phyloP scores from a whole-genome alignment of 2,329 filamentous ascomycete genomes.

The Clarireedia paspali region DNA sequence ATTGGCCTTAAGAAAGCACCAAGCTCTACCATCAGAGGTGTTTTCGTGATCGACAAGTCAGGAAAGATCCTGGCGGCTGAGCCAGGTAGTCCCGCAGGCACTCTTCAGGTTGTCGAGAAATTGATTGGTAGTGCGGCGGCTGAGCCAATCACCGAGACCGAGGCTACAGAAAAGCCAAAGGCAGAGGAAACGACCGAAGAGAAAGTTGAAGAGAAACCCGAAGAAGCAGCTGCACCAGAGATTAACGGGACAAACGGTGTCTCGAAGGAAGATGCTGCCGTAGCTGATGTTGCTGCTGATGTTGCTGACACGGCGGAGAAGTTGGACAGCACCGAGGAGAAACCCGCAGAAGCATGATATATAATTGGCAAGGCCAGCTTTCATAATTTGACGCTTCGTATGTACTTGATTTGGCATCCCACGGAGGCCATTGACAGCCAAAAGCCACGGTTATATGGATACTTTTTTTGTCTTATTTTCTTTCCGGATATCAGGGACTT shows the following conservation, averaged over 20 bases:
- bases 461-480: neutral
- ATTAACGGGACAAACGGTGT: constrained; percentile 17
- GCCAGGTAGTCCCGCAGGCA: constrained; percentile 68
- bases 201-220: neutral
- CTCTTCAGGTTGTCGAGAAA: constrained; percentile 67
- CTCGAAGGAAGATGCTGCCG: constrained; percentile 20
- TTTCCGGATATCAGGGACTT: neutral
- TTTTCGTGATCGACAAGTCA: constrained; percentile 77
- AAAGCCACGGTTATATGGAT: neutral
- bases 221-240: neutral
- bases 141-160: constrained; percentile 11
- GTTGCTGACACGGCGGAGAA: constrained; percentile 38
- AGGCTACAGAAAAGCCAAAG: neutral
- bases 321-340: constrained; percentile 22
- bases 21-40: constrained; percentile 74
- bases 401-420: neutral
- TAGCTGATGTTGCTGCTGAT: constrained; percentile 30
- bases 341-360: constrained; percentile 8
- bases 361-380: neutral
- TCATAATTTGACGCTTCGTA: neutral
- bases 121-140: constrained; percentile 44
- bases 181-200: neutral
- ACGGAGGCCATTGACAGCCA: neutral
- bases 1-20: constrained; percentile 85
- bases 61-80: constrained; percentile 73